A percentile compares a stretch with the other conserved stretches of the same genome.
These are phyloP conservation scores for Colletotrichum abscissum DNA, from an alignment of 2,329 filamentous ascomycete genomes.

Conservation along the genomic window DNA sequence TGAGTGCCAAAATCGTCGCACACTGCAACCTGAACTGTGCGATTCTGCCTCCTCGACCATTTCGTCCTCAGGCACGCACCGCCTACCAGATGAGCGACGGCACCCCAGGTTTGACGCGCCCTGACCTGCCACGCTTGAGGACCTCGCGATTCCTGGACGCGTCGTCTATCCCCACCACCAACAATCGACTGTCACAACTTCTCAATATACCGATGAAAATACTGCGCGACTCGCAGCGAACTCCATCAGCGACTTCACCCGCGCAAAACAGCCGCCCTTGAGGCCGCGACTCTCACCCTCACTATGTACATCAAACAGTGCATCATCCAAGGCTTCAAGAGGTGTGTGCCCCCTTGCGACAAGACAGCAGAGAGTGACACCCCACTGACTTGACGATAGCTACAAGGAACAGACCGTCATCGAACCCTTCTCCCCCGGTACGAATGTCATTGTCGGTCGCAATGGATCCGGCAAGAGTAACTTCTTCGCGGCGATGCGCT, in stretches of 20 bases:
- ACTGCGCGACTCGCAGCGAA: slow-evolving; percentile 19
- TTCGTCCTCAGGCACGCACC: slow-evolving; percentile 30
- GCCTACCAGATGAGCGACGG: slow-evolving; percentile 12
- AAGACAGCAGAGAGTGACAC: slow-evolving; percentile 39
- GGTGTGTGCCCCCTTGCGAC: slow-evolving; percentile 63
- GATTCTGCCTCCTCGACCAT: not conserved
- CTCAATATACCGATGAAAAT: slow-evolving; percentile 29
- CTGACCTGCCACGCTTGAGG: slow-evolving; percentile 13
- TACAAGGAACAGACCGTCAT: slow-evolving; percentile 99
- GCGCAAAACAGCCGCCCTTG: slow-evolving; percentile 30
- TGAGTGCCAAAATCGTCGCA: not conserved
- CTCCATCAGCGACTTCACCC: slow-evolving; percentile 25
- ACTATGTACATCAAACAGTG: slow-evolving; percentile 99
- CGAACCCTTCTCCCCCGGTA: slow-evolving; percentile 96
- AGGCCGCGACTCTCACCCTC: slow-evolving; percentile 32
- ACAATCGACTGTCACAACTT: slow-evolving; percentile 16
- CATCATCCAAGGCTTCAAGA: slow-evolving; percentile 99
- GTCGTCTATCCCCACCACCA: slow-evolving; percentile 35
- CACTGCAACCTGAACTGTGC: not conserved
- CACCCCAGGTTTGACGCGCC: slow-evolving; percentile 28
- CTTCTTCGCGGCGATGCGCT: slow-evolving; percentile 98
- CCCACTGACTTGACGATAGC: slow-evolving; percentile 58
- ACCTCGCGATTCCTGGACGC: slow-evolving; percentile 34
- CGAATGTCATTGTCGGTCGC: slow-evolving; percentile 98
- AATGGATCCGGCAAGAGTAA: slow-evolving; percentile 99